Base-by-base conservation (phyloP, 257 asterid genomes). In the Asclepias syriaca region DNA sequence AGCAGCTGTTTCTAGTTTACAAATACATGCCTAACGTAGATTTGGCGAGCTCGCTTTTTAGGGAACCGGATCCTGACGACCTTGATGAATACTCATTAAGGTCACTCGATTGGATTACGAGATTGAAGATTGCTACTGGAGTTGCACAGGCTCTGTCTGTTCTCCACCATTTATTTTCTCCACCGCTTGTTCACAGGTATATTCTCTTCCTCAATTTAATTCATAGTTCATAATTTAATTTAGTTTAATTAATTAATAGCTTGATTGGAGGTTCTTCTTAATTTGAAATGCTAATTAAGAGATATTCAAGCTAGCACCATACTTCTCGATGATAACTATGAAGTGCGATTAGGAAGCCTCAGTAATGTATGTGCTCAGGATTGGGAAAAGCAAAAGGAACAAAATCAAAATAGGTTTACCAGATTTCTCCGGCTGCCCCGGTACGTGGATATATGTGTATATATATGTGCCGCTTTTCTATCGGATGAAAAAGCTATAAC, bases 241-340 rank as follows among this genome's bases (percentile, higher is more conserved):
- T 40, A 5, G 1, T n/a, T 19, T 45, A 37, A 5, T 14, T 63
- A 18, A 29, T 14, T 32, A 18, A 16, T 14, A 13, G 59, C 46
- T 24, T 50, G 4, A 8, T 29, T 14, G 71, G 11, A 77, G 72
- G 53, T 55, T 54, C 49, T 66, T 21, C 32, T 56, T 43, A 43
- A 65, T 51, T 61, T 65, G 76, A 66, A 24, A 48, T 72, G 58
- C 68, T 34, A 76, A 54, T 43, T 43, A 83, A 92, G 98, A 84
- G 96, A 92, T 82, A 78, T 92, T 69, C 96, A 88, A 90, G 90
- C 96, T 51, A 88, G 96, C 81, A 92, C 96, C 78, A 83, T 91
- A 83, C 95, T 91, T 77, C 97, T 91, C 65, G 97, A 91, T 46
- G 96, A 91, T 74, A 90, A 90, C 78, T 92, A 75, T 50, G 97